These are phyloP conservation scores for Diaporthe nobilis DNA, from an alignment of 2,329 filamentous ascomycete genomes.

Conservation along the genomic window DNA sequence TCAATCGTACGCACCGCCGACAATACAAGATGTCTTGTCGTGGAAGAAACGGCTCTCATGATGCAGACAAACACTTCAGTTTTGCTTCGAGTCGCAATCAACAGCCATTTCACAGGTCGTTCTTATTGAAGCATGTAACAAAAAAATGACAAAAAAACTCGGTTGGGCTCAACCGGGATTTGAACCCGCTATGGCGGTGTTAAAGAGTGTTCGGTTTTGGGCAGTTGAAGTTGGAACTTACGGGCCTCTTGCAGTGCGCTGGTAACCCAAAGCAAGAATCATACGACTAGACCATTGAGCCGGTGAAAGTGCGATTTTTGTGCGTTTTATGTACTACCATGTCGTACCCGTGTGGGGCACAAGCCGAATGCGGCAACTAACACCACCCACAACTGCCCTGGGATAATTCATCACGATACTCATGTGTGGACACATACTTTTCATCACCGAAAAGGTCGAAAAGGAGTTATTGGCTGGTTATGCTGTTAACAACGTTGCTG, in stretches of 20 bases:
- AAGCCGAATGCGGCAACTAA: background rate
- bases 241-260: slow-evolving; percentile 37
- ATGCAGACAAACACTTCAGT: background rate
- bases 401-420: background rate
- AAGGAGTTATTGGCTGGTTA: background rate
- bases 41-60: no score
- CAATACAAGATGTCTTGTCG: background rate
- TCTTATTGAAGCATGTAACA: background rate
- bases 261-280: slow-evolving; percentile 37
- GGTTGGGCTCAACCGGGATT: slow-evolving; percentile 34
- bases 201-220: background rate
- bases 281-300: slow-evolving; percentile 38
- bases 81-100: background rate
- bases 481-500: background rate
- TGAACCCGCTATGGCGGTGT: slow-evolving; percentile 26
- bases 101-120: background rate
- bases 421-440: background rate
- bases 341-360: background rate
- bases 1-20: no score
- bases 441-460: background rate
- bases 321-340: fast-evolving
- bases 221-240: background rate
- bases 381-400: background rate
- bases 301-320: background rate
- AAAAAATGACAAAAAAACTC: background rate